These are phyloP conservation scores for Thelonectria olida DNA, from an alignment of 2,329 filamentous ascomycete genomes.

Conservation along the genomic window DNA sequence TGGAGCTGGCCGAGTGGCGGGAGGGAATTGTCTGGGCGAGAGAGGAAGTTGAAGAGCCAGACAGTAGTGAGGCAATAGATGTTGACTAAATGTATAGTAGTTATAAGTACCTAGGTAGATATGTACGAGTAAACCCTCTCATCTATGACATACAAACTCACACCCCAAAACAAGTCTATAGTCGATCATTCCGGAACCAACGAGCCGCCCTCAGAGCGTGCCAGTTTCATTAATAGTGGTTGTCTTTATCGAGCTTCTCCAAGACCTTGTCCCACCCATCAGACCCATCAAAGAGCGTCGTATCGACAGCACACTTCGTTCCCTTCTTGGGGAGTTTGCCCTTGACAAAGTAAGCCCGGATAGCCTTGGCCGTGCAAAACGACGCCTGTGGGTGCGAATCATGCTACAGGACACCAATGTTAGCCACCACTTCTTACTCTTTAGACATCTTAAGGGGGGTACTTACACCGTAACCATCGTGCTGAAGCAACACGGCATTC, in stretches of 20 bases:
- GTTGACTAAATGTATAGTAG: too few relatives aligned
- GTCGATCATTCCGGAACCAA: too few relatives aligned
- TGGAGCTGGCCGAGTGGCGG: constrained; percentile 29
- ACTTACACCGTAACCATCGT: constrained; percentile 50
- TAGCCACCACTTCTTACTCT: too few relatives aligned
- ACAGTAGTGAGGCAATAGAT: background rate
- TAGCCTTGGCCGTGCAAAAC: constrained; percentile 21
- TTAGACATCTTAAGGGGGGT: too few relatives aligned
- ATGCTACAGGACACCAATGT: too few relatives aligned
- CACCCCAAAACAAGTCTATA: too few relatives aligned
- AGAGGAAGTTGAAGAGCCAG: constrained; percentile 22
- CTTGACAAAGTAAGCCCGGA: constrained; percentile 29
- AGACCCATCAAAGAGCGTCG: constrained; percentile 14
- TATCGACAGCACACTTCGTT: constrained; percentile 26
- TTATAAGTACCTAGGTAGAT: too few relatives aligned
- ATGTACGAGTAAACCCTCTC: too few relatives aligned
- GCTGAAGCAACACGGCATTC: constrained; percentile 48
- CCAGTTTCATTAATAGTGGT: too few relatives aligned
- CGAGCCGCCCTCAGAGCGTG: too few relatives aligned
- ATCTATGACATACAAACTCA: too few relatives aligned
- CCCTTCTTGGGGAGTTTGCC: constrained; percentile 23
- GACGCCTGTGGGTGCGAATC: constrained; percentile 26
- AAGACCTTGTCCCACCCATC: constrained; percentile 29
- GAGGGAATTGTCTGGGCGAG: constrained; percentile 34
- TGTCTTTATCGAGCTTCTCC: background rate